Conservation (phyloP, 129 eudicot species). For the Flaveria trinervia region DNA sequence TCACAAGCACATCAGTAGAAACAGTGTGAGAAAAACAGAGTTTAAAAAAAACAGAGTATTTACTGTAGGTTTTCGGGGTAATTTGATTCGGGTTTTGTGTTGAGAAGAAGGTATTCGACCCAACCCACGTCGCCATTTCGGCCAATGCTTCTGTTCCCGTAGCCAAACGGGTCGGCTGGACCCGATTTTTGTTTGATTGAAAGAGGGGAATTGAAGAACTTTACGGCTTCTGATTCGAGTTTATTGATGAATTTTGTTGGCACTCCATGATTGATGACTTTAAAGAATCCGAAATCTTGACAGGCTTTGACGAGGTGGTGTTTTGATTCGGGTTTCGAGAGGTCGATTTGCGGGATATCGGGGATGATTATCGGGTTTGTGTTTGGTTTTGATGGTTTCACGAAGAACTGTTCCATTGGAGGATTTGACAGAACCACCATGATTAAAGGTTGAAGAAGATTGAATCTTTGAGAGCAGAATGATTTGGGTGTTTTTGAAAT, state of each 20-base stretch:
- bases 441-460: not conserved
- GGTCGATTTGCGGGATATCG: constrained; percentile 9
- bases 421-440: constrained; percentile 13
- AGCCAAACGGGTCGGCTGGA: constrained; percentile 62
- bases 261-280: constrained; percentile 2
- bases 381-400: not conserved
- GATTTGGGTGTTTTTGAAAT: not conserved
- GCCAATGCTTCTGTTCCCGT: constrained; percentile 69
- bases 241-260: not conserved
- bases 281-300: constrained; percentile 16
- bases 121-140: constrained; percentile 63
- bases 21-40: not conserved
- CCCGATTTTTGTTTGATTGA: constrained; percentile 52
- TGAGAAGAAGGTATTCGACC: constrained; percentile 21
- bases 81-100: constrained; percentile 41
- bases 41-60: not conserved
- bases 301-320: not conserved
- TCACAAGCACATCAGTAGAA: no score
- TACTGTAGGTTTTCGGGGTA: constrained; percentile 52
- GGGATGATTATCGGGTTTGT: not conserved
- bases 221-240: not conserved
- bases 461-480: no score
- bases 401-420: not conserved
- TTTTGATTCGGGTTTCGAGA: constrained; percentile 15
- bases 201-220: constrained; percentile 4